These are phyloP conservation scores for Blastomyces emzantsi DNA, from an alignment of 2,329 filamentous ascomycete genomes.

Conservation along the genomic window DNA sequence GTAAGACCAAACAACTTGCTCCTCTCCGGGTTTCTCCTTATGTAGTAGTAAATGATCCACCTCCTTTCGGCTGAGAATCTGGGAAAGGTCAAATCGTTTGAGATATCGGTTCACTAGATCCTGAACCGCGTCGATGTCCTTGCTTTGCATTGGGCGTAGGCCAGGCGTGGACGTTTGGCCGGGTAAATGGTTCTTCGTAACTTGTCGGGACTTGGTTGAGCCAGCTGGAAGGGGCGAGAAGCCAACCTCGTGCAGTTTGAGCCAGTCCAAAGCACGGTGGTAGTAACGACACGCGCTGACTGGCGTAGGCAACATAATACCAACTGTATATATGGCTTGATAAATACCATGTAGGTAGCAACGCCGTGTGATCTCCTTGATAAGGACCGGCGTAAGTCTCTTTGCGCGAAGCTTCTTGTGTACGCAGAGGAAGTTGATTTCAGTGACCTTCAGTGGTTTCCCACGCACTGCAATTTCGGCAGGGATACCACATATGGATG, in stretches of 20 bases:
- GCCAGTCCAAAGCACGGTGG: slow-evolving; percentile 89
- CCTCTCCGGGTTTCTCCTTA: slow-evolving; percentile 52
- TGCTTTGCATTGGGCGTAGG: slow-evolving; percentile 67
- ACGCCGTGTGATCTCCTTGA: slow-evolving; percentile 92
- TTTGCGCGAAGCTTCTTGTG: slow-evolving; percentile 97
- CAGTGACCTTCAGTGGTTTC: slow-evolving; percentile 65
- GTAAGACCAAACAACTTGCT: slow-evolving; percentile 88
- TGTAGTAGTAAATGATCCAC: slow-evolving; percentile 81
- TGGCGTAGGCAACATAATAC: slow-evolving; percentile 81
- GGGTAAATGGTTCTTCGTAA: slow-evolving; percentile 77
- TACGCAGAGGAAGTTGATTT: slow-evolving; percentile 97
- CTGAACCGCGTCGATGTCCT: slow-evolving; percentile 68
- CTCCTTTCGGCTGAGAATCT: slow-evolving; percentile 70
- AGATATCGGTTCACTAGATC: slow-evolving; percentile 69
- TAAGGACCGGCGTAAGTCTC: slow-evolving; percentile 83
- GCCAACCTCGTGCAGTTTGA: slow-evolving; percentile 88
- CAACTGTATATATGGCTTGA: slow-evolving; percentile 94
- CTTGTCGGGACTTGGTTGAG: slow-evolving; percentile 77
- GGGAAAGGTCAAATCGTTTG: slow-evolving; percentile 71
- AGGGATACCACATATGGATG: slow-evolving; percentile 91
- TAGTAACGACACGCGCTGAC: slow-evolving; percentile 92
- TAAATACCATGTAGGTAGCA: slow-evolving; percentile 81
- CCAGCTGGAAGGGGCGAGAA: slow-evolving; percentile 80
- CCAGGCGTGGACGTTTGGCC: slow-evolving; percentile 62
- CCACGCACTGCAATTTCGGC: slow-evolving; percentile 71